Base-by-base conservation (phyloP, 345 rosid genomes). In the Stellera chamaejasme region DNA sequence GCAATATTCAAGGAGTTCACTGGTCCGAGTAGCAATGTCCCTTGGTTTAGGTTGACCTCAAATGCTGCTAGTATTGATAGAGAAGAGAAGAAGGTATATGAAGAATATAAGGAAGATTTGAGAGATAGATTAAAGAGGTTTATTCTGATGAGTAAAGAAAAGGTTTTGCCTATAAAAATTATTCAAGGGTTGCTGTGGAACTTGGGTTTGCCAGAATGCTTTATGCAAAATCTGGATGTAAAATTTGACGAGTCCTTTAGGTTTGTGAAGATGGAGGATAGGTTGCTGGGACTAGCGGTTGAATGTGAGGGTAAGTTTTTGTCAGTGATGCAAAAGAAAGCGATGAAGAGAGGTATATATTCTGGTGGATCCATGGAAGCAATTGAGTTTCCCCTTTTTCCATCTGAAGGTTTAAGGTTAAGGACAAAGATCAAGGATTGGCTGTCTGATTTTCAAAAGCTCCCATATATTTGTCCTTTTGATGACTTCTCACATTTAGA, bases 41-140 rank as follows among this genome's bases (percentile, higher is more conserved):
- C 98, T n/a, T 85, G 98, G 96, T 92, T 88, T 72, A 79, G 79
- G 71, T 54, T 92, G 62, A 92, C 95, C 61, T 75, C 56, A 48
- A 83, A 82, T 72, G 93, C 96, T 53, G 50, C 54, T 50, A 88
- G 80, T 61, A 76, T 85, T 51, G 81, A 88, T 63, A 63, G 57
- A 36, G 74, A 77, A 61, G 95, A 91, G 73, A 73, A 59, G 53
- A 59, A 48, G 61, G 71, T 77, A 4, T 70, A 66, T 47, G 74
- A 78, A 58, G 74, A 76, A 6, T 73, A 70, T 32, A 71, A 66
- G 7, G 86, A 69, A 2, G 92, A 83, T 55, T 64, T 91, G 66
- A 56, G 63, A 32, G 80, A 67, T 16, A 76, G 95, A 63, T 54
- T 91, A 63, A 83, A 53, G 79, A 85, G 77, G 72, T 39, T 91